Evolutionary conservation across 306 rosid species (phyloP).

Genomic region (Crataegus laevigata): DNA sequence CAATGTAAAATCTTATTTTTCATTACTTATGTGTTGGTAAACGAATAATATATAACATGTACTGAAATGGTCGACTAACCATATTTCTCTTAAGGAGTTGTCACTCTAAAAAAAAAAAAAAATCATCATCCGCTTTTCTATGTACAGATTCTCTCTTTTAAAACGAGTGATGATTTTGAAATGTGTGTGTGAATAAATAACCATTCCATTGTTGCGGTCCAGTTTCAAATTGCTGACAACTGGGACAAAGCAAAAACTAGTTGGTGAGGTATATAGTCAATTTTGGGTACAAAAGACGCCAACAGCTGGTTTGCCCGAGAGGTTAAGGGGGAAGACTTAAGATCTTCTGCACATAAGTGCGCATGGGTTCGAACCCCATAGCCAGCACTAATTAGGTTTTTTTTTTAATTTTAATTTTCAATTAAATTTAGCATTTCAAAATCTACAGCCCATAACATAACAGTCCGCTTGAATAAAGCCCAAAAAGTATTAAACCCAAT

Average conservation of each 20-base stretch:
- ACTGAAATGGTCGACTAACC: too few relatives aligned
- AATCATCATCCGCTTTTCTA: too few relatives aligned
- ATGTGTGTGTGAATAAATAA: too few relatives aligned
- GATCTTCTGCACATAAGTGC: slow-evolving; percentile 21
- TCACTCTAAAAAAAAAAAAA: too few relatives aligned
- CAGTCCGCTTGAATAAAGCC: background rate
- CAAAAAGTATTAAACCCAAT: background rate
- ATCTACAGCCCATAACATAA: background rate
- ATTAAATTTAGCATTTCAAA: background rate
- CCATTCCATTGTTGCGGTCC: background rate
- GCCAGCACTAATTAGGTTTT: background rate
- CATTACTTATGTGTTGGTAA: too few relatives aligned
- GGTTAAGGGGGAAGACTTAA: slow-evolving; percentile 24
- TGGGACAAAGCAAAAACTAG: too few relatives aligned
- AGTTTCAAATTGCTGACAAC: too few relatives aligned
- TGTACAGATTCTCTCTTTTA: too few relatives aligned
- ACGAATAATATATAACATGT: too few relatives aligned
- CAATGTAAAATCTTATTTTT: too few relatives aligned
- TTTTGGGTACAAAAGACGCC: rapidly evolving
- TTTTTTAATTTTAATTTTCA: background rate
- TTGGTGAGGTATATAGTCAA: rapidly evolving
- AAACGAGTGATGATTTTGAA: too few relatives aligned
- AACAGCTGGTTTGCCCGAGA: slow-evolving; percentile 21
- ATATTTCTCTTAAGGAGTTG: too few relatives aligned
- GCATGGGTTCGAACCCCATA: slow-evolving; percentile 33